These are phyloP conservation scores for Fusarium napiforme DNA, from an alignment of 2,329 filamentous ascomycete genomes.

Conservation along the genomic window DNA sequence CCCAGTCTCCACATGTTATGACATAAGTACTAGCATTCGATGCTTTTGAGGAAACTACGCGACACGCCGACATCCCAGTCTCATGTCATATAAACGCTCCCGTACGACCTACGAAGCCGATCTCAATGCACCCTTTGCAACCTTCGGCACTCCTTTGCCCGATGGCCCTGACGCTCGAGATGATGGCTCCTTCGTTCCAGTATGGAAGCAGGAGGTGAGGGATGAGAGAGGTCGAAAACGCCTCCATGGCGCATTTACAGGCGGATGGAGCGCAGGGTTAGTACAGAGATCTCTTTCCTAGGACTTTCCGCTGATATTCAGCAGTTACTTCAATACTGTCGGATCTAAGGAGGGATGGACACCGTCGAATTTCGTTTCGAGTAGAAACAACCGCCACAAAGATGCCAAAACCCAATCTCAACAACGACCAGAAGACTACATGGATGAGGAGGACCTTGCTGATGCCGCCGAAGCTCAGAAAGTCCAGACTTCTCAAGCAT, in stretches of 20 bases:
- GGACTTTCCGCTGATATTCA: slow-evolving; percentile 19
- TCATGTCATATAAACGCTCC: slow-evolving; percentile 84
- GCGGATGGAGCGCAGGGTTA: slow-evolving; percentile 95
- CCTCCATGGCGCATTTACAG: slow-evolving; percentile 95
- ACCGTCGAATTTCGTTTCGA: slow-evolving; percentile 91
- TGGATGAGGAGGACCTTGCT: slow-evolving; percentile 96
- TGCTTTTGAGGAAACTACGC: slow-evolving; percentile 19
- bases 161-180: slow-evolving; percentile 82
- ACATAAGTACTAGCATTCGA: slow-evolving; percentile 3
- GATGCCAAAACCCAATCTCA: slow-evolving; percentile 67
- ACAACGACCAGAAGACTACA: slow-evolving; percentile 86
- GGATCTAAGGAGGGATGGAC: slow-evolving; percentile 99
- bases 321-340: slow-evolving; percentile 95
- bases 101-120: slow-evolving; percentile 83
- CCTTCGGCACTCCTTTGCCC: slow-evolving; percentile 87
- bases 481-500: slow-evolving; percentile 77
- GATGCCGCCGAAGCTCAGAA: slow-evolving; percentile 83
- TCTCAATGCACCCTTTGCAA: slow-evolving; percentile 76
- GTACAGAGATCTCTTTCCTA: slow-evolving; percentile 42
- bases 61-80: slow-evolving; percentile 15
- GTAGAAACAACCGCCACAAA: slow-evolving; percentile 80
- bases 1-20: background rate
- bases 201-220: slow-evolving; percentile 99
- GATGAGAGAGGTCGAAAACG: slow-evolving; percentile 92
- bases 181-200: slow-evolving; percentile 89